These are phyloP conservation scores for Sclerotiophoma versabilis DNA, from an alignment of 2,329 filamentous ascomycete genomes.

Conservation along the genomic window DNA sequence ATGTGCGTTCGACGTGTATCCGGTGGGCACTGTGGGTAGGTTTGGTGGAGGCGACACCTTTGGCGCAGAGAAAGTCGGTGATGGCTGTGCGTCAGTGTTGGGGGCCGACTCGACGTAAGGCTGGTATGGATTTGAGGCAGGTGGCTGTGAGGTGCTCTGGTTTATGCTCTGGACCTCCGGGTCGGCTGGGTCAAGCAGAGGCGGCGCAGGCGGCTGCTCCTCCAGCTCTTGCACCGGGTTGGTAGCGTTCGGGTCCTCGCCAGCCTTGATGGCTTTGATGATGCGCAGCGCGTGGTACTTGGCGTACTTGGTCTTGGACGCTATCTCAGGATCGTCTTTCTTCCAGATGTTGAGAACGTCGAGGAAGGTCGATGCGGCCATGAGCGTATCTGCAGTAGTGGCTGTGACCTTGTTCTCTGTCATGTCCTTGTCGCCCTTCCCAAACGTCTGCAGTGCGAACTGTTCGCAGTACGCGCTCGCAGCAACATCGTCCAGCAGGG, in stretches of 20 bases:
- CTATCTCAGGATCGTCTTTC: slow-evolving; percentile 74
- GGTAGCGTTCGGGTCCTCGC: slow-evolving; percentile 88
- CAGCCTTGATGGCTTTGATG: slow-evolving; percentile 86
- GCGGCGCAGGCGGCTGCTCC: slow-evolving; percentile 41
- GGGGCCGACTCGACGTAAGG: slow-evolving; percentile 67
- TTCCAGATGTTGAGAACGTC: slow-evolving; percentile 85
- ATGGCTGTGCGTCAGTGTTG: slow-evolving; percentile 61
- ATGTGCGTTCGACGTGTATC: slow-evolving; percentile 50
- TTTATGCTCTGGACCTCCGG: slow-evolving; percentile 67
- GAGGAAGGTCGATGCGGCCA: slow-evolving; percentile 90
- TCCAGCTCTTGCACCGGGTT: slow-evolving; percentile 74
- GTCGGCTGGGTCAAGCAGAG: slow-evolving; percentile 67
- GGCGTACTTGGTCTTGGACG: slow-evolving; percentile 91
- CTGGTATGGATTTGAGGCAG: slow-evolving; percentile 44
- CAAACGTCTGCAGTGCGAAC: slow-evolving; percentile 88
- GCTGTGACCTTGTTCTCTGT: slow-evolving; percentile 82
- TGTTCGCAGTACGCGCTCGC: slow-evolving; percentile 94
- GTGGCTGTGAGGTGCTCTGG: slow-evolving; percentile 39
- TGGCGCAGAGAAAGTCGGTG: slow-evolving; percentile 49
- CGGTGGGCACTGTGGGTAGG: slow-evolving; percentile 39
- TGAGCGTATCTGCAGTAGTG: slow-evolving; percentile 92
- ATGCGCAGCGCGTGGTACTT: slow-evolving; percentile 96
- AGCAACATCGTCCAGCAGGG: slow-evolving; percentile 82
- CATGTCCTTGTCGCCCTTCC: slow-evolving; percentile 81
- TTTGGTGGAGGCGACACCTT: slow-evolving; percentile 55